Conservation (phyloP, 2,329 filamentous ascomycete genomes). For the Alternaria triticimaculans region DNA sequence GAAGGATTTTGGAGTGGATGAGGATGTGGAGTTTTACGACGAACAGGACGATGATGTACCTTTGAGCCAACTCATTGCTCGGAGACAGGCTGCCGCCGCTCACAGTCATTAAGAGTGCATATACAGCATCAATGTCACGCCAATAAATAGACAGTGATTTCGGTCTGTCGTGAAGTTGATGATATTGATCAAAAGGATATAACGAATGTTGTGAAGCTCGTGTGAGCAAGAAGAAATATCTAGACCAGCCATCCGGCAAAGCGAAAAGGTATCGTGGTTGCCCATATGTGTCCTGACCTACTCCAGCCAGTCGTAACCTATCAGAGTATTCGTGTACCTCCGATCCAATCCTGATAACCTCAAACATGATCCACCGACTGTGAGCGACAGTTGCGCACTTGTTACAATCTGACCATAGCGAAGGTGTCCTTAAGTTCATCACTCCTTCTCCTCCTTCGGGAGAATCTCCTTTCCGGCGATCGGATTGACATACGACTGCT, state of each 20-base stretch:
- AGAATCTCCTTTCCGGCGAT: constrained; percentile 20
- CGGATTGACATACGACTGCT: constrained; percentile 20
- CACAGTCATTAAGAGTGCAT: constrained; percentile 5
- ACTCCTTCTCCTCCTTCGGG: constrained; percentile 1
- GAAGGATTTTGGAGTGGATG: constrained; percentile 80
- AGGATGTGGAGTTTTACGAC: constrained; percentile 72
- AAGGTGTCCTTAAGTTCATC: not conserved
- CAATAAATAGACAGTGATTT: not conserved
- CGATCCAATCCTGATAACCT: constrained; percentile 1
- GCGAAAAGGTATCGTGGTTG: constrained; percentile 15
- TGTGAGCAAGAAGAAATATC: constrained; percentile 28
- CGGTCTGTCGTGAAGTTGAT: not conserved
- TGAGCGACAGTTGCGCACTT: constrained; percentile 3
- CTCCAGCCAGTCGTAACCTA: constrained; percentile 1
- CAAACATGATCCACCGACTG: constrained; percentile 3
- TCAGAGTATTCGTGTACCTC: constrained; percentile 2
- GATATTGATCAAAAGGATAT: not conserved
- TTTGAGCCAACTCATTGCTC: constrained; percentile 67
- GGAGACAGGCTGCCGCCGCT: constrained; percentile 18
- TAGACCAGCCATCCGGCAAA: constrained; percentile 28
- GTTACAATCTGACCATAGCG: constrained; percentile 29
- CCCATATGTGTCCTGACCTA: constrained; percentile 13
- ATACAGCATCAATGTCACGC: not conserved
- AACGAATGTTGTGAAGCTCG: constrained; percentile 21
- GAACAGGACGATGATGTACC: constrained; percentile 72